A percentile compares a stretch with the other conserved stretches of the same genome.
These are phyloP conservation scores for Globisporangium viniferum DNA, from an alignment of 352 stramenopile genomes.

Conservation along the genomic window DNA sequence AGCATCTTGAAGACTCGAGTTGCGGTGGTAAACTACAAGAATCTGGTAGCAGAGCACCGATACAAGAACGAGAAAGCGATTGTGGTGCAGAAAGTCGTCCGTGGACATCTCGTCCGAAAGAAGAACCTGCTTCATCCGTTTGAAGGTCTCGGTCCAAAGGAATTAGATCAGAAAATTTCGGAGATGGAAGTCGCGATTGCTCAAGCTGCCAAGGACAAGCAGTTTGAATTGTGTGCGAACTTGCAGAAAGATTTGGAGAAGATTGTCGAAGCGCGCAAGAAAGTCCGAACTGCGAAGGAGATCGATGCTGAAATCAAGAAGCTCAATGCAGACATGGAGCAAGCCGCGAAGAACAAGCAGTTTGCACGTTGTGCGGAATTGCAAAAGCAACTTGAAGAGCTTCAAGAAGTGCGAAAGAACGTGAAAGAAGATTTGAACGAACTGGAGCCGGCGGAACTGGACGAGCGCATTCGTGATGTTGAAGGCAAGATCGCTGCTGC, in stretches of 20 bases:
- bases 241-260: slow-evolving; percentile 83
- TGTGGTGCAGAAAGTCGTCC: slow-evolving; percentile 70
- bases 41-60: slow-evolving; percentile 47
- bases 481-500: slow-evolving; percentile 67
- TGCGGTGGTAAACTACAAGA: slow-evolving; percentile 61
- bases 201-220: slow-evolving; percentile 72
- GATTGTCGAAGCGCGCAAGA: slow-evolving; percentile 76
- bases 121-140: slow-evolving; percentile 77
- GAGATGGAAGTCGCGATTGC: slow-evolving; percentile 77
- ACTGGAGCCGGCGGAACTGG: slow-evolving; percentile 76
- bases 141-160: slow-evolving; percentile 69
- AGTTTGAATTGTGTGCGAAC: slow-evolving; percentile 83
- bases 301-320: slow-evolving; percentile 78
- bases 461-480: slow-evolving; percentile 71
- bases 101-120: slow-evolving; percentile 71
- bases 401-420: slow-evolving; percentile 69
- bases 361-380: slow-evolving; percentile 79
- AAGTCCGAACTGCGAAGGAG: slow-evolving; percentile 85
- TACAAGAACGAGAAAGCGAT: slow-evolving; percentile 49
- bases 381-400: slow-evolving; percentile 75
- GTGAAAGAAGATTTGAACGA: slow-evolving; percentile 86
- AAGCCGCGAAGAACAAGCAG: slow-evolving; percentile 68
- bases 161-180: slow-evolving; percentile 72
- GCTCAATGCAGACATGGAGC: slow-evolving; percentile 77
- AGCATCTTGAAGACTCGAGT: slow-evolving; percentile 56